These are phyloP conservation scores for Hyphopichia fennica DNA, from an alignment of 1,139 yeast genomes.

Conservation along the genomic window DNA sequence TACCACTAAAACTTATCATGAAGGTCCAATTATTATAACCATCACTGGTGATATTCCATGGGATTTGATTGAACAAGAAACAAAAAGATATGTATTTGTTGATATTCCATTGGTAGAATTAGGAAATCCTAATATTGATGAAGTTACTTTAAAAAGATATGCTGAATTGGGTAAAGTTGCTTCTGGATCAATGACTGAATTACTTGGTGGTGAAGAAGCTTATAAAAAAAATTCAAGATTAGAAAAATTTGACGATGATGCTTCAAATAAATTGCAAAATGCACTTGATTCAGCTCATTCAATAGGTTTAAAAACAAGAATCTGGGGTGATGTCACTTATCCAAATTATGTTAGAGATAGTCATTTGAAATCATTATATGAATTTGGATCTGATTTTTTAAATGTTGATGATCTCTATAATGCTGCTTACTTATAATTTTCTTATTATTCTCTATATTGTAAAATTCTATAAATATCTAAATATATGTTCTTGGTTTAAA, in stretches of 20 bases:
- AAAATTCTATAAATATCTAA: not conserved
- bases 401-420: constrained; percentile 37
- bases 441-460: not conserved
- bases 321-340: constrained; percentile 48
- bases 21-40: constrained; percentile 40
- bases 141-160: constrained; percentile 14
- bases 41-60: constrained; percentile 44
- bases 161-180: constrained; percentile 34
- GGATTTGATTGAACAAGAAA: constrained; percentile 24
- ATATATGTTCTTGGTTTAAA: constrained; percentile 11
- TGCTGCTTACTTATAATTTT: not conserved
- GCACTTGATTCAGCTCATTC: constrained; percentile 34
- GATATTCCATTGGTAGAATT: constrained; percentile 40
- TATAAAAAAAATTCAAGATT: constrained; percentile 10
- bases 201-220: constrained; percentile 25
- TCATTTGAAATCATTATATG: constrained; percentile 28
- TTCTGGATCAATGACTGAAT: constrained; percentile 31
- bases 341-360: constrained; percentile 29
- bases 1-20: constrained; percentile 18
- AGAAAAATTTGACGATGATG: constrained; percentile 18
- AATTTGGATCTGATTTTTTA: constrained; percentile 37
- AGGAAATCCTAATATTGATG: constrained; percentile 9
- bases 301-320: constrained; percentile 37
- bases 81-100: constrained; percentile 32
- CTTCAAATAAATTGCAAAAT: constrained; percentile 17